phyloP scores from a whole-genome alignment of 2,329 filamentous ascomycete species.

The Verticillium longisporum region DNA sequence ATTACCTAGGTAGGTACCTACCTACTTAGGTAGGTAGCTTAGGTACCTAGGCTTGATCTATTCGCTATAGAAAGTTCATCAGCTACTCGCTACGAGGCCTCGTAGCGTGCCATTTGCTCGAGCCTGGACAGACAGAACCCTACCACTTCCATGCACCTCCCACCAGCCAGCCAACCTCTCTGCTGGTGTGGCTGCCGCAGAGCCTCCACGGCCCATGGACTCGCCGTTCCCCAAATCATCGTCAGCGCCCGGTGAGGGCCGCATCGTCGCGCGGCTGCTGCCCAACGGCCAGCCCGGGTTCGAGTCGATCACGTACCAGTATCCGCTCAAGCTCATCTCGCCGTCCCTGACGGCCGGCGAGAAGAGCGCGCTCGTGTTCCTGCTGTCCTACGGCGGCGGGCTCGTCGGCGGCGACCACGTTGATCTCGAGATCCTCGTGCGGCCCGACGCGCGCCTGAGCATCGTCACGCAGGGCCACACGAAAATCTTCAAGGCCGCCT shows the following conservation, averaged over 20 bases:
- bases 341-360: constrained; percentile 60
- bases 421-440: constrained; percentile 62
- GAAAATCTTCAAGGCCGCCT: constrained; percentile 83
- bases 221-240: constrained; percentile 75
- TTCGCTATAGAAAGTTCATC: too few species aligned
- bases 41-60: too few species aligned
- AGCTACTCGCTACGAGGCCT: too few species aligned
- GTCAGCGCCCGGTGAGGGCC: constrained; percentile 70
- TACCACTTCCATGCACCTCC: neutral
- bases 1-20: too few species aligned
- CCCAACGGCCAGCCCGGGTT: constrained; percentile 67
- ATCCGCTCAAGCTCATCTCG: constrained; percentile 88
- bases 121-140: too few species aligned
- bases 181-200: neutral
- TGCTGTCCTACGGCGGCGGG: constrained; percentile 91
- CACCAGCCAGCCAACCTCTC: neutral
- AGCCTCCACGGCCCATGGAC: constrained; percentile 27
- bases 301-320: constrained; percentile 76
- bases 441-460: constrained; percentile 57
- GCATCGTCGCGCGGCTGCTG: constrained; percentile 65
- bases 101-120: neutral
- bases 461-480: constrained; percentile 74
- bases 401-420: constrained; percentile 84
- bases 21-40: too few species aligned
- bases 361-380: constrained; percentile 71